Base-by-base conservation (phyloP, 768 basidiomycete genomes). In the Tulasnella sp. region DNA sequence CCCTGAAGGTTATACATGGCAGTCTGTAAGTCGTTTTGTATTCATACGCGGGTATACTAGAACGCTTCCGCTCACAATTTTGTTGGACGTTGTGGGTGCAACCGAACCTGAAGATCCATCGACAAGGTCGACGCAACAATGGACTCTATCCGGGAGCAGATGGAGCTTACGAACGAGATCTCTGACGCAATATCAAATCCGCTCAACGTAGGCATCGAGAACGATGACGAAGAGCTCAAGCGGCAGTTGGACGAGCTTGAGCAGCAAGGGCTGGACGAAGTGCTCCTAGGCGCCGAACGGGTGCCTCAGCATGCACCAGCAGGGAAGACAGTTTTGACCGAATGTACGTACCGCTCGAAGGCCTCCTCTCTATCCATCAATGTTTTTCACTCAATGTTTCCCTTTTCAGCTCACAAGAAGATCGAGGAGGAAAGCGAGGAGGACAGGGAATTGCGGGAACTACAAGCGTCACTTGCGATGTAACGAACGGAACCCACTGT, bases 101-200 rank as follows among this genome's bases (percentile, higher is more conserved):
- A n/a, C n/a, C n/a, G n/a, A n/a, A n/a, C n/a, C n/a, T 34, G 43
- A 67, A 96, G 89, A 71, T 83, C 80, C 54, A 79, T 93, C 64
- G 83, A 85, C 65, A 88, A 88, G 71, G 93, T 98, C 59, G 96
- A 97, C 66, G 73, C 79, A 27, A 88, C 85, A 24, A 97, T 99
- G 88, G 76, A 82, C 60, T 75, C 77, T 53, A 87, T 98, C 65
- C 79, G 83, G 49, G 92, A 94, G 66, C 92, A 97, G 73, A 83
- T 89, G 68, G 89, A 91, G 53, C 76, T 94, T 63, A 91, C 92
- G 54, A 85, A 85, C 68, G 96, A 99, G 75, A 87, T 98, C 63
- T 85, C 86, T 54, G 86, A 89, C 11, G 80, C 85, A 53, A 89
- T 98, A 66, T 85, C 90, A 46, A 82, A 80, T 66, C 86, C 87